These are phyloP conservation scores for Epichloe gansuensis DNA, from an alignment of 2,329 filamentous ascomycete genomes.

Conservation along the genomic window DNA sequence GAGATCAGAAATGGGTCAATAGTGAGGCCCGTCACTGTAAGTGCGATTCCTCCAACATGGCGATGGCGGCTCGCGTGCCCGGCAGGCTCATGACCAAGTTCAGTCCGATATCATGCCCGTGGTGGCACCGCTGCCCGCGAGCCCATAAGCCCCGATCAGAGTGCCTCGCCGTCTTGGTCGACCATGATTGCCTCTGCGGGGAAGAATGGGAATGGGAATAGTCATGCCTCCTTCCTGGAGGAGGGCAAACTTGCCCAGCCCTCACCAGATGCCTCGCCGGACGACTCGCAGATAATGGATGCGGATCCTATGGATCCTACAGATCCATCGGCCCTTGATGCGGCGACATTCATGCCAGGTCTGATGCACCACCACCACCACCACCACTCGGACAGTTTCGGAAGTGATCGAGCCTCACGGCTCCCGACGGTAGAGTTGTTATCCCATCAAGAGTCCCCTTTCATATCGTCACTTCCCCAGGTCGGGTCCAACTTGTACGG, in stretches of 20 bases:
- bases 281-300: background rate
- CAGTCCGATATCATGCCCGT: conserved; percentile 12
- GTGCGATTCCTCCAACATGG: conserved; percentile 5
- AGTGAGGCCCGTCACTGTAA: conserved; percentile 22
- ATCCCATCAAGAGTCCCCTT: background rate
- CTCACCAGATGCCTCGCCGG: background rate
- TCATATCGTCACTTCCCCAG: background rate
- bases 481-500: background rate
- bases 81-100: background rate
- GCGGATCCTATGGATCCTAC: background rate
- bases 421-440: background rate
- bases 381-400: conserved; percentile 1
- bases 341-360: background rate
- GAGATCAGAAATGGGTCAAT: conserved; percentile 24
- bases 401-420: background rate
- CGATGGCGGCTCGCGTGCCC: background rate
- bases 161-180: background rate
- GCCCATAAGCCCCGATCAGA: background rate
- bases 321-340: background rate
- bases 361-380: background rate
- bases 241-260: background rate
- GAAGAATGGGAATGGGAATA: too few relatives aligned
- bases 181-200: background rate
- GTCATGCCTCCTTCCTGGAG: background rate
- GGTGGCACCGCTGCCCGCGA: conserved; percentile 5